A percentile compares a stretch with the other conserved stretches of the same genome.
Conservation (phyloP, 768 basidiomycete species). For the Termitomyces eurrhizus region DNA sequence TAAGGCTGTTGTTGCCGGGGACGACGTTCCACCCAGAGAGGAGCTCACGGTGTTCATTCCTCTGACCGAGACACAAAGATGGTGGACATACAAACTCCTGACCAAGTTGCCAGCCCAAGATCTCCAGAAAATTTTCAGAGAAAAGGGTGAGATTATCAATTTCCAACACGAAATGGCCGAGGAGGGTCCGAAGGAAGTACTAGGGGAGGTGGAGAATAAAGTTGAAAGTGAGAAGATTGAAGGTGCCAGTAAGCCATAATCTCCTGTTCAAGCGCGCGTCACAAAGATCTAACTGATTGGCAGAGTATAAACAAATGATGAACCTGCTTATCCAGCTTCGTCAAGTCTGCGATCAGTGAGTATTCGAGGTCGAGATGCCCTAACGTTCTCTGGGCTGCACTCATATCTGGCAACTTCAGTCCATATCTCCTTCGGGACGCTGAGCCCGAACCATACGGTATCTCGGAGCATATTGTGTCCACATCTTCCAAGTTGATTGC, state of each 20-base stretch:
- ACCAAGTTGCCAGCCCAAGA: slow-evolving; percentile 48
- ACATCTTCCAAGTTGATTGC: slow-evolving; percentile 53
- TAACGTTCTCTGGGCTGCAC: not conserved
- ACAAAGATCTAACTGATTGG: not conserved
- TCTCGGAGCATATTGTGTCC: slow-evolving; percentile 54
- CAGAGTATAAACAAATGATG: slow-evolving; percentile 55
- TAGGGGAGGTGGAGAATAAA: slow-evolving; percentile 12
- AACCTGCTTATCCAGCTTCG: slow-evolving; percentile 69
- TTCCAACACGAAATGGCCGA: slow-evolving; percentile 21
- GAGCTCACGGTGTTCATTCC: slow-evolving; percentile 56
- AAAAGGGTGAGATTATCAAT: slow-evolving; percentile 8
- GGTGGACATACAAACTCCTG: slow-evolving; percentile 57
- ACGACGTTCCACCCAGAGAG: slow-evolving; percentile 53
- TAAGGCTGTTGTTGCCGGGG: slow-evolving; percentile 40
- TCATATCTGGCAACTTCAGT: slow-evolving; percentile 14
- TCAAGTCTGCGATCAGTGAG: slow-evolving; percentile 67
- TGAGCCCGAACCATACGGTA: slow-evolving; percentile 42
- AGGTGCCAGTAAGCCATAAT: slow-evolving; percentile 23
- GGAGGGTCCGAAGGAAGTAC: slow-evolving; percentile 20
- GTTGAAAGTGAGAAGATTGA: slow-evolving; percentile 25
- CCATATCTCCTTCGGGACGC: slow-evolving; percentile 51
- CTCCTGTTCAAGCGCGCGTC: not conserved
- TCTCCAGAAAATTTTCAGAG: slow-evolving; percentile 44
- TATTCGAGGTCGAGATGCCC: not conserved
- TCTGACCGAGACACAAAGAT: slow-evolving; percentile 54